Evolutionary conservation across 1,139 yeast species (phyloP).

Genomic region (Zygosaccharomyces pseudobailii): DNA sequence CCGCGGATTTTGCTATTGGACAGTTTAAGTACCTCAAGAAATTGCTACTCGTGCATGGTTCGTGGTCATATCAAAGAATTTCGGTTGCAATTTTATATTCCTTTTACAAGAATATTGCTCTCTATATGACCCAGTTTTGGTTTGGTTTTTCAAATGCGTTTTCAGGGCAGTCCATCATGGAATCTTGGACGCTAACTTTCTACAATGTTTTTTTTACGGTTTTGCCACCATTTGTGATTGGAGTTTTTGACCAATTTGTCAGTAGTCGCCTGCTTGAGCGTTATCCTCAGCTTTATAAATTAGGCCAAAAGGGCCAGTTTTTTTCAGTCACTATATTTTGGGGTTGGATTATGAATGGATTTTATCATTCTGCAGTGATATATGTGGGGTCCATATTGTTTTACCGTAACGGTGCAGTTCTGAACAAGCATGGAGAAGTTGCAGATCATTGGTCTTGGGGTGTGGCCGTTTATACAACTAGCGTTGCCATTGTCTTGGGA

Average conservation of each 20-base stretch:
- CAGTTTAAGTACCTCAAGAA: conserved; percentile 86
- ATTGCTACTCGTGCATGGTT: conserved; percentile 85
- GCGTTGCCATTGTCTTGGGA: conserved; percentile 84
- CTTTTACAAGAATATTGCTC: conserved; percentile 89
- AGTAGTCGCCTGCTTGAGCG: conserved; percentile 83
- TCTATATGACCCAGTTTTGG: conserved; percentile 99
- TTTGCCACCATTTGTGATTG: conserved; percentile 91
- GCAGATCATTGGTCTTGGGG: conserved; percentile 97
- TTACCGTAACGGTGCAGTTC: conserved; percentile 61
- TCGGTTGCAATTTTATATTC: conserved; percentile 90
- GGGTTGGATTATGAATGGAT: conserved; percentile 97
- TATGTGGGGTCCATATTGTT: conserved; percentile 70
- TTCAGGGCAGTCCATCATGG: conserved; percentile 93
- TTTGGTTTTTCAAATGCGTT: conserved; percentile 87
- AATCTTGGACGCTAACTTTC: conserved; percentile 95
- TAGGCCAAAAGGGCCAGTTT: conserved; percentile 84
- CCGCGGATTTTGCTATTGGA: conserved; percentile 96
- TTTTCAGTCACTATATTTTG: conserved; percentile 90
- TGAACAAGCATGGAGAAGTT: conserved; percentile 58
- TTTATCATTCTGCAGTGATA: conserved; percentile 84
- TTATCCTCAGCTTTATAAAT: conserved; percentile 86
- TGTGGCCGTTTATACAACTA: conserved; percentile 79
- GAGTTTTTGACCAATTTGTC: conserved; percentile 95
- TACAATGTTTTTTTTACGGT: conserved; percentile 96
- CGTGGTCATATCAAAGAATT: conserved; percentile 96